Percentiles rank a stretch among this genome's conserved stretches.
Conservation (phyloP, 2,329 filamentous ascomycete species). For the Fusarium brachygibbosum region DNA sequence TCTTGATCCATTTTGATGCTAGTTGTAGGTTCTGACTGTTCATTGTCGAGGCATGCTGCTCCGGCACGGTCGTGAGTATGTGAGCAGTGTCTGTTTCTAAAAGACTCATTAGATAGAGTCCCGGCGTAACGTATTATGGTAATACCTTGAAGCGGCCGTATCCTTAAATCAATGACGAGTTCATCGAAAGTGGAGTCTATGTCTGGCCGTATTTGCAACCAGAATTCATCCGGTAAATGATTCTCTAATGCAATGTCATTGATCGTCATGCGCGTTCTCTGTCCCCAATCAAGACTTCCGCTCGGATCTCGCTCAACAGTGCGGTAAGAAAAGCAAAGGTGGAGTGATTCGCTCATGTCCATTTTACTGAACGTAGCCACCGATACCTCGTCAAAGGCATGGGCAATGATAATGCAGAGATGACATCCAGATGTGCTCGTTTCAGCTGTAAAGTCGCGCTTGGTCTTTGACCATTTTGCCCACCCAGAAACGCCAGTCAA, state of each 20-base stretch:
- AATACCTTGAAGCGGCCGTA: conserved; percentile 7
- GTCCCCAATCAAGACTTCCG: background rate
- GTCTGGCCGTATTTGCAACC: background rate
- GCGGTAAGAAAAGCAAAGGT: conserved; percentile 7
- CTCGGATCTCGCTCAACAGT: conserved; percentile 7
- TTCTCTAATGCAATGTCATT: background rate
- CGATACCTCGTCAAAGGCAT: background rate
- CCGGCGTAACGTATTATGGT: rapidly evolving
- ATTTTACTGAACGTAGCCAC: background rate
- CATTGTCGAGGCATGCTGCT: background rate
- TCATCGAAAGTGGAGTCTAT: background rate
- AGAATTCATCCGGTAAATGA: conserved; percentile 1
- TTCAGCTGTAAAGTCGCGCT: background rate
- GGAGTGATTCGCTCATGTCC: background rate
- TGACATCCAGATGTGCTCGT: background rate
- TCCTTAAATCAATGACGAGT: background rate
- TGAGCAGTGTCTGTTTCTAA: background rate
- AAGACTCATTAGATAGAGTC: background rate
- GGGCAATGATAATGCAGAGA: conserved; percentile 6
- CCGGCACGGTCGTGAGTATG: rapidly evolving
- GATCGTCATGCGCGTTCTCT: conserved; percentile 7
- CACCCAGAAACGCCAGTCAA: background rate
- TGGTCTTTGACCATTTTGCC: conserved; percentile 13
- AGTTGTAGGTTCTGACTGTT: background rate
- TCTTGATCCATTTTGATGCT: background rate